Evolutionary conservation across 495 filamentous ascomycete genomes (phyloP).

Genomic region (Penicillium angulare): DNA sequence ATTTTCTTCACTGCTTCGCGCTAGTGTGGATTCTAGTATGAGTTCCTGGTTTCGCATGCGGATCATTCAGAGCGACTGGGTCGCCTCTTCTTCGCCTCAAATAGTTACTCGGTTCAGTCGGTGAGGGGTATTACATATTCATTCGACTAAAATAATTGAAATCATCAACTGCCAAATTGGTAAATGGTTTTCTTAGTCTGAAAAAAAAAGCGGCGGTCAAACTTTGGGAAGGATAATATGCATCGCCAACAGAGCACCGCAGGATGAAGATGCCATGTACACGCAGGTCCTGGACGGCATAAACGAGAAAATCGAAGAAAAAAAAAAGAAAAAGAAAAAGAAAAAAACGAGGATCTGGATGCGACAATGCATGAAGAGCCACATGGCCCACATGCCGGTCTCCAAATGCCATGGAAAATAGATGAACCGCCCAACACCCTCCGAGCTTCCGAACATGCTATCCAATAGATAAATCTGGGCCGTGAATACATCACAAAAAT

Average conservation of each 20-base stretch:
- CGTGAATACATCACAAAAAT: too few species aligned
- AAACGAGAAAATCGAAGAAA: neutral
- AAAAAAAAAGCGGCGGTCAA: constrained; percentile 14
- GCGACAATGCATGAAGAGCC: neutral
- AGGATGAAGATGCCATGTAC: neutral
- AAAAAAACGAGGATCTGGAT: neutral
- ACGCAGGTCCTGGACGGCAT: neutral
- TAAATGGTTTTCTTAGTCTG: too few species aligned
- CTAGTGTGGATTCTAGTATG: neutral
- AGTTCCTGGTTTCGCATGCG: too few species aligned
- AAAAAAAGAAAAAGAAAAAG: neutral
- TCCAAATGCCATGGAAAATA: neutral
- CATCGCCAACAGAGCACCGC: constrained; percentile 20
- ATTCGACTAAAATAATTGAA: too few species aligned
- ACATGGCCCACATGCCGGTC: neutral
- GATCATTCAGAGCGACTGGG: too few species aligned
- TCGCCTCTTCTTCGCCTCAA: too few species aligned
- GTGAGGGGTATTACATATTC: too few species aligned
- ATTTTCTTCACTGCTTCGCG: too few species aligned
- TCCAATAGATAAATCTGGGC: constrained; percentile 7
- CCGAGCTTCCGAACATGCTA: constrained; percentile 1
- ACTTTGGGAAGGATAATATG: too few species aligned
- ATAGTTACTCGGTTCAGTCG: too few species aligned
- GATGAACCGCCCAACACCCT: constrained; percentile 5
- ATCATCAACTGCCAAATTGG: too few species aligned